Evolutionary conservation across 192 early-diverging fungal species (phyloP).

Genomic region (Coemansia biformis): DNA sequence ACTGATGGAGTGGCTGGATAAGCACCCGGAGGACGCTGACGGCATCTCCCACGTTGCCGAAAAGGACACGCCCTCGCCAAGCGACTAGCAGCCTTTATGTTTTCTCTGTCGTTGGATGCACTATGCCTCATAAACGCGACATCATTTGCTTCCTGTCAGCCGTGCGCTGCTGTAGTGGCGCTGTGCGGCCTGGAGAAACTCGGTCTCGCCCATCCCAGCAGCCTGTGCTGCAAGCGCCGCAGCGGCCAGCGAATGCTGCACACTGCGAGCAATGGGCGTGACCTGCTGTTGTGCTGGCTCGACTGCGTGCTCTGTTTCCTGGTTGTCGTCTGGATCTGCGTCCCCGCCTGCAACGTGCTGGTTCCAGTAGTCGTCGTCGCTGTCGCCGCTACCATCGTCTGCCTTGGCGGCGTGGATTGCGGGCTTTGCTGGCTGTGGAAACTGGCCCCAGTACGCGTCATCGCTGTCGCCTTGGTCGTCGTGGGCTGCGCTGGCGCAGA

Average conservation of each 20-base stretch:
- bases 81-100: too few species aligned
- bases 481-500: not conserved
- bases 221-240: conserved; percentile 23
- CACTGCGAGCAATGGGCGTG: too few species aligned
- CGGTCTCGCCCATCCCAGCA: conserved; percentile 11
- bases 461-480: not conserved
- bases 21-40: conserved; percentile 11
- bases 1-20: conserved; percentile 50
- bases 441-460: conserved; percentile 35
- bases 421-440: conserved; percentile 4
- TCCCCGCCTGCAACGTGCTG: not conserved
- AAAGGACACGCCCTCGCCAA: too few species aligned
- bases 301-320: not conserved
- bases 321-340: not conserved
- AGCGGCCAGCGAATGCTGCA: conserved; percentile 15
- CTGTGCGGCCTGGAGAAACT: conserved; percentile 7
- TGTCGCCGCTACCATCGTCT: not conserved
- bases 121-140: too few species aligned
- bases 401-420: not conserved
- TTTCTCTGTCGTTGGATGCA: too few species aligned
- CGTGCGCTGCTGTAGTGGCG: too few species aligned
- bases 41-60: too few species aligned
- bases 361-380: conserved; percentile 5
- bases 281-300: too few species aligned
- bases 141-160: too few species aligned